These are phyloP conservation scores for Trametopsis cervina DNA, from an alignment of 768 basidiomycete species.

Conservation along the genomic window DNA sequence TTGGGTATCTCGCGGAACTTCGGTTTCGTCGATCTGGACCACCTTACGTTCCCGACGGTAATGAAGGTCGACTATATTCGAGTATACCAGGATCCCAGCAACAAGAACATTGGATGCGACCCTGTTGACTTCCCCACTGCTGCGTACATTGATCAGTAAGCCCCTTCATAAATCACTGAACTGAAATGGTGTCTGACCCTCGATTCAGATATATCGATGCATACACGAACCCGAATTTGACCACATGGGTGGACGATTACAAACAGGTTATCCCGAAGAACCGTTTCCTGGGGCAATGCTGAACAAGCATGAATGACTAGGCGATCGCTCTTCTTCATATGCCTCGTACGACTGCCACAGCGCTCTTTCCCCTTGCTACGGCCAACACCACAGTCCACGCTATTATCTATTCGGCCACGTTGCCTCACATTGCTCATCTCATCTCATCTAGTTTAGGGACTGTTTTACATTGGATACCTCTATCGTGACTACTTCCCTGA, in stretches of 20 bases:
- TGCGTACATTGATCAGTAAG: conserved; percentile 69
- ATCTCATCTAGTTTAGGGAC: no score
- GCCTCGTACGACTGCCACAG: not conserved
- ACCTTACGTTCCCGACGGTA: conserved; percentile 42
- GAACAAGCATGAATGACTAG: no score
- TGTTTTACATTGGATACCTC: no score
- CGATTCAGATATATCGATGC: conserved; percentile 52
- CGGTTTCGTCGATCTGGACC: conserved; percentile 48
- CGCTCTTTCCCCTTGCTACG: no score
- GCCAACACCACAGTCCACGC: no score
- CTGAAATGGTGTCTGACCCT: not conserved
- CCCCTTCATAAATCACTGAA: not conserved
- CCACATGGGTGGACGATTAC: conserved; percentile 41
- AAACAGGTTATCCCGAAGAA: conserved; percentile 46
- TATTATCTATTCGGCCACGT: not conserved
- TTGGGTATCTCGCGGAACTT: conserved; percentile 60
- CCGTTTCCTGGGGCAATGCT: conserved; percentile 38
- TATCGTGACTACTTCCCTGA: conserved; percentile 1
- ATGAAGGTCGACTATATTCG: conserved; percentile 83
- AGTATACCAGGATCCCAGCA: conserved; percentile 54
- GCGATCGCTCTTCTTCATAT: no score
- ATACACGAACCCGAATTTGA: conserved; percentile 64
- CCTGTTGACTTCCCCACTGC: conserved; percentile 68
- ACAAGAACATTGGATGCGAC: conserved; percentile 58
- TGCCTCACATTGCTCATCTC: not conserved